Evolutionary conservation across 805 yeast genomes (phyloP).

Genomic region (Suhomyces xylopsoci): DNA sequence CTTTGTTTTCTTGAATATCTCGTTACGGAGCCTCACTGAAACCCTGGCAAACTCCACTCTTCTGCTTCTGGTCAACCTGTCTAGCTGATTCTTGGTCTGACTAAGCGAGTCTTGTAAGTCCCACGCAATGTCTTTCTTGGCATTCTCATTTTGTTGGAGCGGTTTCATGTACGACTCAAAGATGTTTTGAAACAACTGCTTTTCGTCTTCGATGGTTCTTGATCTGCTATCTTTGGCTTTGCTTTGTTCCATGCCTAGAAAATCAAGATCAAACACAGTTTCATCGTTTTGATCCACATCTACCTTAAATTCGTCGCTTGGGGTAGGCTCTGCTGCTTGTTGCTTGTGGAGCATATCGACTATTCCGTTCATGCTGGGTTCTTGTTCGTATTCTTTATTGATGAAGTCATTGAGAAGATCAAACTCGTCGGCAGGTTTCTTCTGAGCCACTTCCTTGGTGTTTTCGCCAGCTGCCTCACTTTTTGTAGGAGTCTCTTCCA

Average conservation of each 20-base stretch:
- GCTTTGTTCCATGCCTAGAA: conserved; percentile 4
- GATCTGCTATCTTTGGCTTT: background rate
- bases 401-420: conserved; percentile 13
- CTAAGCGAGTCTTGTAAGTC: conserved; percentile 9
- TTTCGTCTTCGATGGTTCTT: conserved; percentile 19
- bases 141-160: conserved; percentile 3
- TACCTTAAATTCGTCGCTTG: conserved; percentile 7
- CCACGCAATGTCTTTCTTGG: conserved; percentile 6
- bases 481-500: background rate
- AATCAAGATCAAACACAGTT: conserved; percentile 12
- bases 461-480: background rate
- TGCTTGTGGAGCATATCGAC: conserved; percentile 8
- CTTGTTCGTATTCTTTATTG: conserved; percentile 6
- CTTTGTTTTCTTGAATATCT: conserved; percentile 14
- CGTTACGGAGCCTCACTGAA: conserved; percentile 10
- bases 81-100: conserved; percentile 3
- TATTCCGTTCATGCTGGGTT: background rate
- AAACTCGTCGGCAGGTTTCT: conserved; percentile 3
- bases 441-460: background rate
- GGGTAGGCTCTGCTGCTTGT: conserved; percentile 2
- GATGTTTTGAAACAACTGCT: conserved; percentile 21
- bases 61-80: conserved; percentile 4
- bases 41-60: conserved; percentile 8
- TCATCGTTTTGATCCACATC: conserved; percentile 14
- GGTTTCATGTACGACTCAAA: conserved; percentile 23